Conservation (phyloP, 306 rosid genomes). For the Betula pendula region DNA sequence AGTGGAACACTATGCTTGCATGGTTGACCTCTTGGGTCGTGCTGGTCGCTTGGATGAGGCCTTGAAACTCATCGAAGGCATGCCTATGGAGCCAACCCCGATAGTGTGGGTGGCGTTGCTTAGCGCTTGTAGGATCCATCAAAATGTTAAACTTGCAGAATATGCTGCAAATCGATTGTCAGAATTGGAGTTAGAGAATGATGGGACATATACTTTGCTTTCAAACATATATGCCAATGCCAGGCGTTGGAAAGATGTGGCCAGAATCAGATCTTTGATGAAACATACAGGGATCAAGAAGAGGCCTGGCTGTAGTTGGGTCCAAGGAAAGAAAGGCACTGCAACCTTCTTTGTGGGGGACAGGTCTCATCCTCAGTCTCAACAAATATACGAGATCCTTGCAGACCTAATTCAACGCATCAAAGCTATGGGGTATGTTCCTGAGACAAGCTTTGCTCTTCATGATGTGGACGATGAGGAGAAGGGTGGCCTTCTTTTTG, state of each 20-base stretch:
- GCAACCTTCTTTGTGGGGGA: slow-evolving; percentile 79
- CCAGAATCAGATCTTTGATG: slow-evolving; percentile 66
- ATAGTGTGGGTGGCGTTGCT: slow-evolving; percentile 82
- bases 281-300: slow-evolving; percentile 65
- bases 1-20: slow-evolving; percentile 82
- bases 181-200: slow-evolving; percentile 56
- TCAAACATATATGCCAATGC: slow-evolving; percentile 91
- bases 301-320: slow-evolving; percentile 91
- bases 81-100: slow-evolving; percentile 73
- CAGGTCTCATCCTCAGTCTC: slow-evolving; percentile 60
- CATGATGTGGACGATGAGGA: slow-evolving; percentile 92
- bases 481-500: slow-evolving; percentile 70
- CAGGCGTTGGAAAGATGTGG: slow-evolving; percentile 80
- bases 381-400: slow-evolving; percentile 54
- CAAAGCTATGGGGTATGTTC: slow-evolving; percentile 74
- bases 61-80: slow-evolving; percentile 52
- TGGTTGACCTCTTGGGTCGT: slow-evolving; percentile 88
- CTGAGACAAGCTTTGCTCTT: slow-evolving; percentile 78
- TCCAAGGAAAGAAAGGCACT: slow-evolving; percentile 66
- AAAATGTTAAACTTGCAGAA: slow-evolving; percentile 76
- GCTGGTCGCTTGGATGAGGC: slow-evolving; percentile 71
- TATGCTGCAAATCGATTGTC: slow-evolving; percentile 57
- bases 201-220: slow-evolving; percentile 76
- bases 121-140: slow-evolving; percentile 67
- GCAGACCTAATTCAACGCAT: slow-evolving; percentile 61